phyloP scores from a whole-genome alignment of 331 rosid genomes.

The Stylosanthes scabra region DNA sequence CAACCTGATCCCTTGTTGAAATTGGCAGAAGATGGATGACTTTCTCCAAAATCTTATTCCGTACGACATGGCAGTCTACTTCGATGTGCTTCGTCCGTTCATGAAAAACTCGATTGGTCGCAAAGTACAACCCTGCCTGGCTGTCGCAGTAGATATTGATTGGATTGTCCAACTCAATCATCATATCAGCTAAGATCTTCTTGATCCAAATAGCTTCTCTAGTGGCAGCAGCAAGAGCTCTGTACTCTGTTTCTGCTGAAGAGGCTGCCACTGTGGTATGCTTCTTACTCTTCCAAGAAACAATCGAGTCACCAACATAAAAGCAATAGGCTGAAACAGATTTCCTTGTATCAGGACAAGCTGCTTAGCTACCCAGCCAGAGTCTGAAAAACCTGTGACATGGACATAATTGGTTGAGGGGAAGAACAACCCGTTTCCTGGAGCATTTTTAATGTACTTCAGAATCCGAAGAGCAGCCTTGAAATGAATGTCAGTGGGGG shows the following conservation, averaged over 20 bases:
- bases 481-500: not conserved
- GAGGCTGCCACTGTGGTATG: not conserved
- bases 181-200: too few species aligned
- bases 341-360: not conserved
- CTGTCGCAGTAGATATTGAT: not conserved
- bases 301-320: not conserved
- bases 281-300: not conserved
- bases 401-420: accelerated
- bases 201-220: not conserved
- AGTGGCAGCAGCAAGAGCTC: not conserved
- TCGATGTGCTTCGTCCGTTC: not conserved
- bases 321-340: not conserved
- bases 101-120: not conserved
- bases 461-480: not conserved
- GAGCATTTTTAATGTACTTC: not conserved
- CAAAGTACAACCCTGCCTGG: not conserved
- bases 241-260: not conserved
- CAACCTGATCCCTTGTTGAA: not conserved
- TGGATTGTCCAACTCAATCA: not conserved
- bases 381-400: accelerated
- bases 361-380: not conserved
- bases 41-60: too few species aligned
- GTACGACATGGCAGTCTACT: not conserved
- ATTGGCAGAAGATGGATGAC: not conserved
- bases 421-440: not conserved